Conservation (phyloP, 2,329 filamentous ascomycete species). For the Diaporthe citrichinensis region DNA sequence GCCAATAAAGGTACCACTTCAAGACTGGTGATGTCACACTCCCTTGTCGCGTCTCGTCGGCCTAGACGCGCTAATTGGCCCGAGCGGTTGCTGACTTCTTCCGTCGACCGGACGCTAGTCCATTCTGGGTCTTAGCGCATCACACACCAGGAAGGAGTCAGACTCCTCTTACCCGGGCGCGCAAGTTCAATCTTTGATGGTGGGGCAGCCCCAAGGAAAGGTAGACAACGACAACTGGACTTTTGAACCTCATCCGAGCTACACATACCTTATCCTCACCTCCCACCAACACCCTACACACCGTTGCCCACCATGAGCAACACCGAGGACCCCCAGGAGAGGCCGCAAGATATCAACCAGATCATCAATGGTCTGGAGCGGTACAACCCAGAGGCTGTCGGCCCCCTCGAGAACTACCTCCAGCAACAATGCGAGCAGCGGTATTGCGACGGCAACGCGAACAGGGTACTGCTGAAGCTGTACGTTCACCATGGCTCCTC, state of each 20-base stretch:
- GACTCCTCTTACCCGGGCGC: background rate
- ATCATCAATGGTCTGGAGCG: conserved; percentile 98
- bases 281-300: conserved; percentile 43
- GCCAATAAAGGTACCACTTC: background rate
- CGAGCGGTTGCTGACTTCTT: conserved; percentile 31
- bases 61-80: conserved; percentile 30
- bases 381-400: conserved; percentile 98
- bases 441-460: conserved; percentile 96
- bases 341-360: conserved; percentile 90
- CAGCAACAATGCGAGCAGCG: conserved; percentile 94
- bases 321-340: conserved; percentile 89
- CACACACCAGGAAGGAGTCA: conserved; percentile 33
- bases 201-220: conserved; percentile 27
- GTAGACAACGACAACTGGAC: conserved; percentile 28
- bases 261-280: background rate
- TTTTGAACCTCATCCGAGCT: conserved; percentile 8
- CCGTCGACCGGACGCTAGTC: conserved; percentile 34
- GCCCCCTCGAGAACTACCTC: conserved; percentile 94
- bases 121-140: conserved; percentile 8
- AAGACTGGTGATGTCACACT: background rate
- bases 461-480: conserved; percentile 96
- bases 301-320: conserved; percentile 65
- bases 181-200: conserved; percentile 26
- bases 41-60: background rate
- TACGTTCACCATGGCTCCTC: conserved; percentile 68